A percentile compares a stretch with the other conserved stretches of the same genome.
Conservation (phyloP, 2,329 filamentous ascomycete species). For the Xylariaceae sp. region DNA sequence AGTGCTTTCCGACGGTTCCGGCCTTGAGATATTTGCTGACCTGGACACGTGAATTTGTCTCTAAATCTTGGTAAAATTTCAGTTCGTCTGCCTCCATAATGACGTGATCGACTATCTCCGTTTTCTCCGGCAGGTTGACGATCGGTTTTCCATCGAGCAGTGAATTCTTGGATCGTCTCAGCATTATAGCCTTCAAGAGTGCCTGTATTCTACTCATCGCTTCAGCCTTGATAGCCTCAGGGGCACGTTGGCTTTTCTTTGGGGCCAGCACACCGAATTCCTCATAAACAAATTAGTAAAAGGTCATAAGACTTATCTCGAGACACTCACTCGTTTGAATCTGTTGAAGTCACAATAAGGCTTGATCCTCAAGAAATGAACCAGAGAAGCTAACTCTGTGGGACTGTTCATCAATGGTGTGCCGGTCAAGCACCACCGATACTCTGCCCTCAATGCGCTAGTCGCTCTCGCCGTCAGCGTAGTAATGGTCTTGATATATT, state of each 20-base stretch:
- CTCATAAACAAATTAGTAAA: slow-evolving; percentile 30
- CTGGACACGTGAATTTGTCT: slow-evolving; percentile 15
- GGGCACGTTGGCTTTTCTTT: slow-evolving; percentile 42
- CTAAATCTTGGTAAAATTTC: slow-evolving; percentile 66
- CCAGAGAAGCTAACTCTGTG: slow-evolving; percentile 74
- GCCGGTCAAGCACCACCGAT: slow-evolving; percentile 76
- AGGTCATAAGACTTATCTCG: not conserved
- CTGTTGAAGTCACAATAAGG: slow-evolving; percentile 69
- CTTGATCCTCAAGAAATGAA: slow-evolving; percentile 75
- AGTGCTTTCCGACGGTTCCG: slow-evolving; percentile 64
- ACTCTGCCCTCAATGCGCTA: slow-evolving; percentile 58
- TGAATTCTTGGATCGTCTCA: slow-evolving; percentile 81
- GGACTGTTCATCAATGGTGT: slow-evolving; percentile 90
- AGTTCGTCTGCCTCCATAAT: slow-evolving; percentile 68
- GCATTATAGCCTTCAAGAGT: slow-evolving; percentile 76
- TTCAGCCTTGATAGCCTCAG: slow-evolving; percentile 48
- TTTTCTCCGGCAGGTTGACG: slow-evolving; percentile 67
- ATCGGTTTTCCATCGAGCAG: slow-evolving; percentile 79
- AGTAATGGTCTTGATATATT: slow-evolving; percentile 76
- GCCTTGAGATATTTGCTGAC: slow-evolving; percentile 25
- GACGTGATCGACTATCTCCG: slow-evolving; percentile 62
- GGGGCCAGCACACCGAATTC: slow-evolving; percentile 40
- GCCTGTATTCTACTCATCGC: slow-evolving; percentile 75
- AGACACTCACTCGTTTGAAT: slow-evolving; percentile 59
- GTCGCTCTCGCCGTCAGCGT: slow-evolving; percentile 65